phyloP scores from a whole-genome alignment of 805 yeast species.

The Teunomyces stri region DNA sequence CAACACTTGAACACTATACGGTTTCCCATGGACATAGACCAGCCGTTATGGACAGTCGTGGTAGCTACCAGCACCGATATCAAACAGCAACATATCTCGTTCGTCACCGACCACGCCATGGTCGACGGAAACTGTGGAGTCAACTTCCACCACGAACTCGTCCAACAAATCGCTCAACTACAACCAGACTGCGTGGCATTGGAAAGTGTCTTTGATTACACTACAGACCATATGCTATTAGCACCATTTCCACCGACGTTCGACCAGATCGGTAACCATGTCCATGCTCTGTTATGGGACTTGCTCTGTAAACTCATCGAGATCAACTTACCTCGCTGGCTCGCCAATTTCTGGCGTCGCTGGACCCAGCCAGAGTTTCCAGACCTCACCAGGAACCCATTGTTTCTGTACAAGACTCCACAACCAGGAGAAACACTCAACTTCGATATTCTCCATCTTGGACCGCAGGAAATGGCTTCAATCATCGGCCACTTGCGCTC shows the following conservation, averaged over 20 bases:
- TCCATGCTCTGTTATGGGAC: constrained; percentile 1
- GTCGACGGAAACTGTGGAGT: constrained; percentile 34
- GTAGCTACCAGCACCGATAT: not conserved
- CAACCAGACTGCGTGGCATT: not conserved
- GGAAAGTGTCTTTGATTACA: not conserved
- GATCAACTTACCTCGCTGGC: not conserved
- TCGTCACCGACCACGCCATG: constrained; percentile 11
- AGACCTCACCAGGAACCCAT: not conserved
- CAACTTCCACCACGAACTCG: constrained; percentile 25
- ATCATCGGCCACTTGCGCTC: constrained; percentile 13
- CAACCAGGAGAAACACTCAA: not conserved
- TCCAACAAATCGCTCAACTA: constrained; percentile 11
- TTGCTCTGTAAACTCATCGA: not conserved
- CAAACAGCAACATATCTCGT: constrained; percentile 15
- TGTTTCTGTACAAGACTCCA: not conserved
- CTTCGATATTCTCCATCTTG: constrained; percentile 1
- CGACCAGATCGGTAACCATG: not conserved
- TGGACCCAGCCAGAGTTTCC: not conserved
- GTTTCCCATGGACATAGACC: not conserved
- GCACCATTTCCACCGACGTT: not conserved
- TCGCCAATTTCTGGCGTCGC: not conserved
- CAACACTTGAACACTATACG: not conserved
- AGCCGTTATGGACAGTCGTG: not conserved
- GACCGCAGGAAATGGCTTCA: constrained; percentile 8
- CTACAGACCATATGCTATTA: not conserved